Percentiles rank a stretch among this genome's conserved stretches.
Evolutionary conservation across 495 filamentous ascomycete species (phyloP).

Genomic region (Daldinia grandis): DNA sequence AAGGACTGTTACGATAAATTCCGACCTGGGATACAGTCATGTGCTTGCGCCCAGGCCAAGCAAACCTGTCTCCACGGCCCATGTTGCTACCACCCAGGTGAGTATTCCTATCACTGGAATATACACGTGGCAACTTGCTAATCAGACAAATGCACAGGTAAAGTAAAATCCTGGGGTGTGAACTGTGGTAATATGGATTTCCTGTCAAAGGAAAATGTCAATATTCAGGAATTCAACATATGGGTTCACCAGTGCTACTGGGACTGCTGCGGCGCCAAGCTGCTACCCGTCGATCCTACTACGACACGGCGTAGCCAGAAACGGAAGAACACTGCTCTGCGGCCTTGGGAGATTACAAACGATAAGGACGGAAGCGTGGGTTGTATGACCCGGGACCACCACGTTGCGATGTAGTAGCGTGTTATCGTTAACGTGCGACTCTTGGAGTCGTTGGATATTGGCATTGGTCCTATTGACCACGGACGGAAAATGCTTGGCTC

Average conservation of each 20-base stretch:
- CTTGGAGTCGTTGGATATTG: not conserved
- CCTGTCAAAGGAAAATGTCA: not conserved
- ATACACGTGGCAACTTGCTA: not conserved
- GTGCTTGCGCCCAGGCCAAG: not conserved
- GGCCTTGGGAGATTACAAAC: slow-evolving; percentile 7
- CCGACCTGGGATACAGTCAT: not conserved
- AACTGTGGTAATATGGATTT: not conserved
- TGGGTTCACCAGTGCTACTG: slow-evolving; percentile 28
- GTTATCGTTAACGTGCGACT: not conserved
- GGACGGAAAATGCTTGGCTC: not conserved
- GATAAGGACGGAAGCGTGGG: slow-evolving; percentile 14
- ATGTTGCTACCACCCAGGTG: slow-evolving; percentile 24
- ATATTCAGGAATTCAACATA: slow-evolving; percentile 5
- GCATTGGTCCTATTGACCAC: not conserved
- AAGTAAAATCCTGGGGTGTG: slow-evolving; percentile 2
- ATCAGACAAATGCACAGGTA: slow-evolving; percentile 1
- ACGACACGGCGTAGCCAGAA: slow-evolving; percentile 10
- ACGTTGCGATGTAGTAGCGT: slow-evolving; percentile 3
- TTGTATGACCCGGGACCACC: not conserved
- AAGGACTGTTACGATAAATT: slow-evolving; percentile 14
- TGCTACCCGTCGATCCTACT: not conserved
- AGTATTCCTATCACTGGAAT: not conserved
- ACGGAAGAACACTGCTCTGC: not conserved
- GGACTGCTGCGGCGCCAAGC: slow-evolving; percentile 25
- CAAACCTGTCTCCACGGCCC: not conserved